These are phyloP conservation scores for Kwoniella shandongensis DNA, from an alignment of 768 basidiomycete species.

Conservation along the genomic window DNA sequence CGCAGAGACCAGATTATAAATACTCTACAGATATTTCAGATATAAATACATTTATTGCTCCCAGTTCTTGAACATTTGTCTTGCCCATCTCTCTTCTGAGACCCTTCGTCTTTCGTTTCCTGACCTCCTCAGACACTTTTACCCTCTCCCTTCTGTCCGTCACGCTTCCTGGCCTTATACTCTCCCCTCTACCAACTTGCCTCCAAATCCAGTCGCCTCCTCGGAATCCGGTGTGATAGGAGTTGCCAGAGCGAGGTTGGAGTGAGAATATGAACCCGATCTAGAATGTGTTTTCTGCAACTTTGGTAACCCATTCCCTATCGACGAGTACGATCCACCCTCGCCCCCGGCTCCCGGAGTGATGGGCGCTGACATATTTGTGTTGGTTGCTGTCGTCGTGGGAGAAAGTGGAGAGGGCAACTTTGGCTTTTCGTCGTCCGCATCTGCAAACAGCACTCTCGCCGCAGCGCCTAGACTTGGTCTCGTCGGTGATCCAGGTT, in stretches of 20 bases:
- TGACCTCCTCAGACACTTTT: too few species aligned
- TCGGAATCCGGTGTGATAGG: conserved; percentile 35
- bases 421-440: background rate
- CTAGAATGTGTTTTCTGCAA: conserved; percentile 6
- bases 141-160: too few species aligned
- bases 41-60: too few species aligned
- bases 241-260: conserved; percentile 38
- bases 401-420: too few species aligned
- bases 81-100: too few species aligned
- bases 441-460: conserved; percentile 46
- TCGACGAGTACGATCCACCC: background rate
- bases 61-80: too few species aligned
- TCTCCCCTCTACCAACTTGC: background rate
- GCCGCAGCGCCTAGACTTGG: conserved; percentile 27
- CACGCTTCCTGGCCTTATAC: too few species aligned
- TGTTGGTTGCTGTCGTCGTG: background rate
- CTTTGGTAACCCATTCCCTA: background rate
- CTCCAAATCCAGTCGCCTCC: background rate
- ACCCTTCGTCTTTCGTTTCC: too few species aligned
- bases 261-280: conserved; percentile 13
- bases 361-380: background rate
- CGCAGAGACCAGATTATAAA: too few species aligned
- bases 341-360: background rate
- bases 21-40: too few species aligned
- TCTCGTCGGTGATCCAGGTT: conserved; percentile 1